Base-by-base conservation (phyloP, 345 rosid genomes). In the Brassica rapa region DNA sequence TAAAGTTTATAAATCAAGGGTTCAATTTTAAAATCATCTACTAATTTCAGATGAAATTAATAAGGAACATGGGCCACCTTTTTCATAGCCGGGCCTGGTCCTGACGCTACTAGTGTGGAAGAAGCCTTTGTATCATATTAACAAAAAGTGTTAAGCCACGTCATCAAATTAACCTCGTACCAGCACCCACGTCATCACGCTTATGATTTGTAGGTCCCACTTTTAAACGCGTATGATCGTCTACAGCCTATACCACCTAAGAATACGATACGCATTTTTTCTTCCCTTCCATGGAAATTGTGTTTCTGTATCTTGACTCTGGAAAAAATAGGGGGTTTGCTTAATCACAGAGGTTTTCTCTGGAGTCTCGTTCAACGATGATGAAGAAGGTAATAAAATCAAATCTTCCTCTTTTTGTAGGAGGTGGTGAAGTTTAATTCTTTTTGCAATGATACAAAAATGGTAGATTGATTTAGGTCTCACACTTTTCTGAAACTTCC, bases 51-150 rank as follows among this genome's bases (percentile, higher is more conserved):
- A 19, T 19, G 21, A 19, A 19, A 19, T 19, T 19, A 27, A 27
- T 27, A 27, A 27, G 30, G 30, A 27, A 27, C 30, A 43, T 43
- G n/a, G n/a, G n/a, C n/a, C n/a, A 43, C 51, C 51, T 43, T 10
- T 43, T 10, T 43, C 41, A 10, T 11, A 43, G n/a, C 51, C n/a
- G 51, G 51, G 51, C 51, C 51, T 43, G 2, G 51, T 43, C 11
- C 51, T 43, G 43, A 37, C n/a, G 89, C 88, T 32, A 83, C 84
- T 24, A 83, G 75, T 6, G 91, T 84, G 51, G 87, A 41, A 66
- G 86, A 72, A 71, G 68, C 93, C 78, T 84, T 78, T 37, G 74
- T 71, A 30, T 78, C 82, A 63, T 9, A 8, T 37, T 37, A 8
- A 37, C 43, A 37, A 37, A 37, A 37, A 37, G 43, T 37, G 43